phyloP scores from a whole-genome alignment of 306 rosid genomes.

The Fragaria ananassa region DNA sequence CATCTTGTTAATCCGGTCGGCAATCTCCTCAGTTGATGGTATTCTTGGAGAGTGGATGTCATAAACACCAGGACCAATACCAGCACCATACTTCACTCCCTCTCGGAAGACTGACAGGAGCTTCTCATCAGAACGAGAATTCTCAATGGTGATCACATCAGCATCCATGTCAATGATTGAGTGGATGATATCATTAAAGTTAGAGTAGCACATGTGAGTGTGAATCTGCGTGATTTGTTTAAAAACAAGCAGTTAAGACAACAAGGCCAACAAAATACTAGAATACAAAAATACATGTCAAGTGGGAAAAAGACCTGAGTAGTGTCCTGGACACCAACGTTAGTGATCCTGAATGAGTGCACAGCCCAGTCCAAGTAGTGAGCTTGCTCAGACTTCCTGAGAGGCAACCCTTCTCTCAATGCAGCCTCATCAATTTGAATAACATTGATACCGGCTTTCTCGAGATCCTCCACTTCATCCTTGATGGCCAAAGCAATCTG shows the following conservation, averaged over 20 bases:
- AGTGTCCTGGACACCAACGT: constrained; percentile 65
- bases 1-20: constrained; percentile 90
- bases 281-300: neutral
- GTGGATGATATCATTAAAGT: constrained; percentile 95
- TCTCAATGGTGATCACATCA: constrained; percentile 91
- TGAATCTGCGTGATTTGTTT: constrained; percentile 57
- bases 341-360: constrained; percentile 88
- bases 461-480: constrained; percentile 94
- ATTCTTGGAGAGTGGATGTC: constrained; percentile 95
- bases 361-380: constrained; percentile 95
- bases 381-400: constrained; percentile 86
- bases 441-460: constrained; percentile 67
- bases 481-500: constrained; percentile 92
- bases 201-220: constrained; percentile 96
- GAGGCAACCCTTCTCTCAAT: constrained; percentile 79
- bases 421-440: constrained; percentile 96
- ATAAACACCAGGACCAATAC: constrained; percentile 92
- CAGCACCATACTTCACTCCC: constrained; percentile 94
- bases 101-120: constrained; percentile 94
- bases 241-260: neutral
- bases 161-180: constrained; percentile 91
- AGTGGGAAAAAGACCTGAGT: constrained; percentile 56
- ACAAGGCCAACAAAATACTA: neutral
- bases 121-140: constrained; percentile 91
- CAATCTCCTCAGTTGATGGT: constrained; percentile 86